Evolutionary conservation across 2,329 filamentous ascomycete species (phyloP).

Genomic region (Xylaria polymorpha): DNA sequence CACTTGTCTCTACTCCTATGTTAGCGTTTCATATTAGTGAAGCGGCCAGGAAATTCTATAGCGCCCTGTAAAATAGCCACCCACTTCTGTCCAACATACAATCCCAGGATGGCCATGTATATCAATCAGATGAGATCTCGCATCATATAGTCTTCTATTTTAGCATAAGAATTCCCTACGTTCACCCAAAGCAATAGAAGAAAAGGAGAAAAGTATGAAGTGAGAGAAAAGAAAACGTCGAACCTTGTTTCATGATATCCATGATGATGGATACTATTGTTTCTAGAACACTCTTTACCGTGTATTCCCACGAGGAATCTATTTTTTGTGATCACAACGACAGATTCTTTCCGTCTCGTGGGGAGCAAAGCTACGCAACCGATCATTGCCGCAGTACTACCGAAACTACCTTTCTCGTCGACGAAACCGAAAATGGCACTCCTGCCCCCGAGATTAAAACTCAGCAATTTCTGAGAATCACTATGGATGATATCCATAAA

Average conservation of each 20-base stretch:
- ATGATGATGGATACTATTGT: neutral
- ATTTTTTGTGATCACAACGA: neutral
- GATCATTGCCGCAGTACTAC: neutral
- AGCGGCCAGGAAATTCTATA: neutral
- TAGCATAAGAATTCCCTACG: neutral
- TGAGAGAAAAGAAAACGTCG: neutral
- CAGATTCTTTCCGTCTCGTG: neutral
- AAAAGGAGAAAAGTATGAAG: neutral
- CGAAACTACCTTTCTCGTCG: too few species aligned
- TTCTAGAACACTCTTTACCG: neutral
- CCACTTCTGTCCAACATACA: neutral
- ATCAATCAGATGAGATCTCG: neutral
- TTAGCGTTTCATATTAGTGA: slow-evolving; percentile 5
- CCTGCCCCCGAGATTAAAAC: neutral
- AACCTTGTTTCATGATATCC: neutral
- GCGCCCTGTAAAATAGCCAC: neutral
- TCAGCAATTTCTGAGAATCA: neutral
- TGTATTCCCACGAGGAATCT: neutral
- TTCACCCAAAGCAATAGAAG: neutral
- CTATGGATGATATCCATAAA: slow-evolving; percentile 3
- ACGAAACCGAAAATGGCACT: neutral
- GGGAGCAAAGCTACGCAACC: neutral
- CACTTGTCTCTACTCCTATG: neutral
- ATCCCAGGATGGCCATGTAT: neutral
- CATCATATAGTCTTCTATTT: neutral